These are phyloP conservation scores for Phytophthora pistaciae DNA, from an alignment of 352 stramenopile species.

Conservation along the genomic window DNA sequence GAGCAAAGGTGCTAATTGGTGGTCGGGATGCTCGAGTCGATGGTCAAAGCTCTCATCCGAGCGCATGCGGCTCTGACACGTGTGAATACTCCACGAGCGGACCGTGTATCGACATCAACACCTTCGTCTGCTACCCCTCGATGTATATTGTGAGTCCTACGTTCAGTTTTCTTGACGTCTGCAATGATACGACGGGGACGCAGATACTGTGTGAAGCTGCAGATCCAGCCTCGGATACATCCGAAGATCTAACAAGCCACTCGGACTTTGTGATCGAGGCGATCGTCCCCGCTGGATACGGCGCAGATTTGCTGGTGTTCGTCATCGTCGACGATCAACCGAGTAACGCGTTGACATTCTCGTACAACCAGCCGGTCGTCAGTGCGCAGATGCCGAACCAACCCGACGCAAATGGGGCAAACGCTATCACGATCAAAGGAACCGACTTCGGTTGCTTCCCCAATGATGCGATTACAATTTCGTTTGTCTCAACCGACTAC, in stretches of 20 bases:
- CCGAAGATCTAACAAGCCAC: slow-evolving; percentile 51
- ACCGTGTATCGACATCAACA: slow-evolving; percentile 55
- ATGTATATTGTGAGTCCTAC: slow-evolving; percentile 39
- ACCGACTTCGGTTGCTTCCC: slow-evolving; percentile 77
- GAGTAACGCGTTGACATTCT: slow-evolving; percentile 60
- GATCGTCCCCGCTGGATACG: slow-evolving; percentile 57
- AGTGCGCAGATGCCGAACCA: slow-evolving; percentile 72
- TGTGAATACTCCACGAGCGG: slow-evolving; percentile 62
- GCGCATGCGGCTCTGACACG: slow-evolving; percentile 34
- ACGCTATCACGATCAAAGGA: slow-evolving; percentile 66
- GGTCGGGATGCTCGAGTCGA: slow-evolving; percentile 64
- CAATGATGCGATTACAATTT: slow-evolving; percentile 62
- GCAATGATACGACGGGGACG: slow-evolving; percentile 29
- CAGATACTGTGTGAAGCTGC: slow-evolving; percentile 44
- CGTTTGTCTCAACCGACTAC: slow-evolving; percentile 29
- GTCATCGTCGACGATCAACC: slow-evolving; percentile 61
- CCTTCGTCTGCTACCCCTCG: slow-evolving; percentile 62
- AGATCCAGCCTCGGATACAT: slow-evolving; percentile 3
- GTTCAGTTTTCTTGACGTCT: slow-evolving; percentile 47
- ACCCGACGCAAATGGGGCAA: slow-evolving; percentile 67
- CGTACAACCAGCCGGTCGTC: slow-evolving; percentile 71
- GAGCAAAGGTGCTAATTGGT: slow-evolving; percentile 55
- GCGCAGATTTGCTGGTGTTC: slow-evolving; percentile 44
- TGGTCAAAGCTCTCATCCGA: slow-evolving; percentile 45
- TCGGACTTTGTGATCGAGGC: slow-evolving; percentile 61